phyloP scores from a whole-genome alignment of 2,329 filamentous ascomycete genomes.

The Chrysoporthe austroafricana region DNA sequence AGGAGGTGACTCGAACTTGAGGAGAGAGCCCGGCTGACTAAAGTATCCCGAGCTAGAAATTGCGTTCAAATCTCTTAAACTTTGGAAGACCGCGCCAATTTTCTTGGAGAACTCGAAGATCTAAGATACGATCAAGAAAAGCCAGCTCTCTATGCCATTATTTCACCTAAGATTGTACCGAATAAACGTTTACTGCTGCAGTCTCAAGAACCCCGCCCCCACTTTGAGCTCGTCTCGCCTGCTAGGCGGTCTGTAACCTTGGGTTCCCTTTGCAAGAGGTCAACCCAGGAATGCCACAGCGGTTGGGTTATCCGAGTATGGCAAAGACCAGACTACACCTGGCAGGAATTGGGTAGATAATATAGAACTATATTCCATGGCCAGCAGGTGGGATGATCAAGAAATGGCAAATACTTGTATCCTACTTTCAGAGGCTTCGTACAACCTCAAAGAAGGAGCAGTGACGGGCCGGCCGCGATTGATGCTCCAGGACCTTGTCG shows the following conservation, averaged over 20 bases:
- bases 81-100: not conserved
- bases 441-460: too few relatives aligned
- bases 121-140: not conserved
- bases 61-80: not conserved
- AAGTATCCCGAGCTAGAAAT: not conserved
- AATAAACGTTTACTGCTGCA: not conserved
- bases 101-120: not conserved
- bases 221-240: not conserved
- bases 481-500: too few relatives aligned
- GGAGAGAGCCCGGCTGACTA: not conserved
- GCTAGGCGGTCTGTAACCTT: not conserved
- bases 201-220: not conserved
- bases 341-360: not conserved
- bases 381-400: not conserved
- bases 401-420: not conserved
- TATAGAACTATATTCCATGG: too few relatives aligned
- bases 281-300: not conserved
- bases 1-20: not conserved
- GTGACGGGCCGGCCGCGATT: too few relatives aligned
- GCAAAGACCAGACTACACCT: not conserved
- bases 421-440: not conserved
- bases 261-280: fast-evolving
- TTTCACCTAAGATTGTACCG: not conserved
- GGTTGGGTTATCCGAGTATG: not conserved
- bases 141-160: not conserved